Evolutionary conservation across 768 basidiomycete genomes (phyloP).

Genomic region (Mycena galericulata): DNA sequence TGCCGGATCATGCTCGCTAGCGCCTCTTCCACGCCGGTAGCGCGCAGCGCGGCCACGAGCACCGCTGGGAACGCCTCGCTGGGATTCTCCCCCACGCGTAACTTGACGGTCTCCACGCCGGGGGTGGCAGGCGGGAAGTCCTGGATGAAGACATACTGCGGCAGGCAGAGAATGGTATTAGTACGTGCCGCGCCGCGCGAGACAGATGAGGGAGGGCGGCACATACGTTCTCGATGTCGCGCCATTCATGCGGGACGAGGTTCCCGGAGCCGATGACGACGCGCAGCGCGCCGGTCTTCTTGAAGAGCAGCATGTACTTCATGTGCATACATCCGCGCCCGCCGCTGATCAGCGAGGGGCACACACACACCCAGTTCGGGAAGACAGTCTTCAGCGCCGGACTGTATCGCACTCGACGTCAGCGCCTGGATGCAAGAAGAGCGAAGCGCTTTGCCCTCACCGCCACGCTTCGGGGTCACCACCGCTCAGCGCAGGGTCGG

Average conservation of each 20-base stretch:
- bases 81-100: background rate
- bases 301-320: conserved; percentile 65
- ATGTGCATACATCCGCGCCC: conserved; percentile 61
- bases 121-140: background rate
- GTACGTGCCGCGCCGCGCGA: background rate
- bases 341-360: conserved; percentile 57
- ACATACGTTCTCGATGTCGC: conserved; percentile 75
- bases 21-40: background rate
- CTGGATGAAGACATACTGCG: conserved; percentile 71
- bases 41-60: background rate
- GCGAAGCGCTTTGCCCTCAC: background rate
- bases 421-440: background rate
- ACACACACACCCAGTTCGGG: conserved; percentile 62
- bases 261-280: conserved; percentile 73
- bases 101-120: background rate
- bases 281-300: conserved; percentile 67
- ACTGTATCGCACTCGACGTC: background rate
- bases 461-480: conserved; percentile 36
- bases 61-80: conserved; percentile 4
- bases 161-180: conserved; percentile 1
- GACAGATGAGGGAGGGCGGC: background rate
- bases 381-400: conserved; percentile 55
- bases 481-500: conserved; percentile 57
- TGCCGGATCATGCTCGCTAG: background rate
- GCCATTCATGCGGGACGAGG: conserved; percentile 71